Evolutionary conservation across 257 asterid genomes (phyloP), one percentile per base, ranked within the genome.

Genomic region (Henckelia pumila): DNA sequence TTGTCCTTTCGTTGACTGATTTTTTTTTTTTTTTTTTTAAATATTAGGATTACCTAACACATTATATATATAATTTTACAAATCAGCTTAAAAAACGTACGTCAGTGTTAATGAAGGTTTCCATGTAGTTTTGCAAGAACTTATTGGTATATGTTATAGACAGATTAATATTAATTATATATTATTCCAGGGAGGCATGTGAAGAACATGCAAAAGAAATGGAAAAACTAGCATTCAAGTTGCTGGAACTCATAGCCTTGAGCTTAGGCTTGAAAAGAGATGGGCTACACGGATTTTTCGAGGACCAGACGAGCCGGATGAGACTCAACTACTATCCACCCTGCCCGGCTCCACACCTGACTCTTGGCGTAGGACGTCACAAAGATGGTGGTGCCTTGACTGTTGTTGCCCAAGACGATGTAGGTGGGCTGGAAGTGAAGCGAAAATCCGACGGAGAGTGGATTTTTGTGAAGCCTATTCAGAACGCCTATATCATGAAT

Each of bases 241-340:
- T 79, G 44, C 78, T 79, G 4, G 75, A 67, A 8, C 72, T 79
- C 64, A 64, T 79, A 23, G 69, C 77, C 17, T 32, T 76, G 76
- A 79, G 81, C 65, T 70, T 79, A 47, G 84, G 81, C 47, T 64
- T 76, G 66, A 66, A 59, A 10, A 59, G 61, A 62, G 78, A 70
- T 23, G 75, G 84, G 20, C 55, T 79, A 25, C 59, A 57, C 10
- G 40, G 63, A 30, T 79, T 72, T 70, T 76, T 79, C 71, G 44
- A 73, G 53, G 72, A 76, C 65, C 81, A 79, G 61, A 76, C 84
- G 5, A 79, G 72, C 37, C 61, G 71, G 24, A 52, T 79, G 4
- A 69, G 79, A 74, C 84, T 79, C 75, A 79, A 79, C 69, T 64
- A 76, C 60, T 79, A 79, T 35, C 81, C 84, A 0, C 79, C 75